A percentile compares a stretch with the other conserved stretches of the same genome.
Evolutionary conservation across 106 monocot genomes (phyloP).

Genomic region (Dendrobium officinale): DNA sequence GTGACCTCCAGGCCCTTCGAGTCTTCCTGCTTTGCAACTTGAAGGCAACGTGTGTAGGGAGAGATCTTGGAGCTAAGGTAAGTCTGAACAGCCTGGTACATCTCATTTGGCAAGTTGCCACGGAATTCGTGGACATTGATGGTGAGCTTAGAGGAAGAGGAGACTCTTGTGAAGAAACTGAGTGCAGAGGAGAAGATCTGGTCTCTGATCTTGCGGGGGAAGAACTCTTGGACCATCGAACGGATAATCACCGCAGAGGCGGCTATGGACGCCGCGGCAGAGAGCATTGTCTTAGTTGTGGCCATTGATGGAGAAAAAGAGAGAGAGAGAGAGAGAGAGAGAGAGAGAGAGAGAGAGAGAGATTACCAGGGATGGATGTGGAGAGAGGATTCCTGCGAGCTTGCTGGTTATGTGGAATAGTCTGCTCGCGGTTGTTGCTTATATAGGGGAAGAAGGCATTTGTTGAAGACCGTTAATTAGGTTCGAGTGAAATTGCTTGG

Average conservation of each 20-base stretch:
- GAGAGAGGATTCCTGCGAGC: too few relatives aligned
- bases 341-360: too few relatives aligned
- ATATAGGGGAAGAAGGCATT: too few relatives aligned
- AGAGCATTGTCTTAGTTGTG: background rate
- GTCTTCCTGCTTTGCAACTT: constrained; percentile 9
- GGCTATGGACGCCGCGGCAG: constrained; percentile 15
- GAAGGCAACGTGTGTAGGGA: background rate
- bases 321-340: too few relatives aligned
- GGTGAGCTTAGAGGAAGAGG: constrained; percentile 12
- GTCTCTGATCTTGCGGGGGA: constrained; percentile 13
- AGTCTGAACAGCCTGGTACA: constrained; percentile 13
- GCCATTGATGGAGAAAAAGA: background rate
- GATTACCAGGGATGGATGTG: too few relatives aligned
- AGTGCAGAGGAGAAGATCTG: constrained; percentile 6
- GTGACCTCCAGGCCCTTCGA: background rate
- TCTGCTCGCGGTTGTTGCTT: too few relatives aligned
- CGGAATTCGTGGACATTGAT: constrained; percentile 20
- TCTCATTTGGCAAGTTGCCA: constrained; percentile 2
- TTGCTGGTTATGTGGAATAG: too few relatives aligned
- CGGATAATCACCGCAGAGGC: constrained; percentile 17
- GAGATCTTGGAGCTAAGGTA: constrained; percentile 24
- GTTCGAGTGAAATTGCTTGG: too few relatives aligned
- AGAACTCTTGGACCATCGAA: constrained; percentile 16
- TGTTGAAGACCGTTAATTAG: too few relatives aligned
- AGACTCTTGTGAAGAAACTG: background rate